These are phyloP conservation scores for Neocucurbitaria cava DNA, from an alignment of 2,329 filamentous ascomycete species.

Conservation along the genomic window DNA sequence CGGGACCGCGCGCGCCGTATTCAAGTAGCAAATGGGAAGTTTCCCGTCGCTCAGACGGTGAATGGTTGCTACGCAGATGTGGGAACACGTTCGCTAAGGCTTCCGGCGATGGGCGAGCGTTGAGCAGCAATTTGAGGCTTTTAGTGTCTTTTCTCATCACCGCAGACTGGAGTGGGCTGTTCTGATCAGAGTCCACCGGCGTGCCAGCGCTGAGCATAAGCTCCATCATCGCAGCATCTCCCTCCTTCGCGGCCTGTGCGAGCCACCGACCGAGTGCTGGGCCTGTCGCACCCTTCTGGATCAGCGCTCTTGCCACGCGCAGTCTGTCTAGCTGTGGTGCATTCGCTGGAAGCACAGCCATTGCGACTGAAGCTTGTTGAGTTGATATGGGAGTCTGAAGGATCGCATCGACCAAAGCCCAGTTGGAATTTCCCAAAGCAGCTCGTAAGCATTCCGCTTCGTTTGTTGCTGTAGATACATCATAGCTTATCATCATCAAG, in stretches of 20 bases:
- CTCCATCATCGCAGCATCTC: conserved; percentile 34
- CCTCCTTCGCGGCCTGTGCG: conserved; percentile 37
- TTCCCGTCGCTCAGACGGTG: conserved; percentile 30
- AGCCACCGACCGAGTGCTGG: conserved; percentile 36
- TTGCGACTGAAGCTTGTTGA: conserved; percentile 36
- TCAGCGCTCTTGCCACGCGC: conserved; percentile 30
- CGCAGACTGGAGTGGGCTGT: conserved; percentile 29
- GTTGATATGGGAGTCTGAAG: conserved; percentile 31
- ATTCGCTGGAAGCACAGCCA: conserved; percentile 29
- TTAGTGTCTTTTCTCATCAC: conserved; percentile 31
- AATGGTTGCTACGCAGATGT: conserved; percentile 26
- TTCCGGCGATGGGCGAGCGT: conserved; percentile 27
- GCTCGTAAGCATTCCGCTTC: conserved; percentile 39
- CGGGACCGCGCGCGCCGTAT: conserved; percentile 33
- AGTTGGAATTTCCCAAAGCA: conserved; percentile 38
- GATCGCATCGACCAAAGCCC: conserved; percentile 35
- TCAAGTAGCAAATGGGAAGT: conserved; percentile 31
- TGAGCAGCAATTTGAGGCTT: conserved; percentile 29
- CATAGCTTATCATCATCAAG: conserved; percentile 40
- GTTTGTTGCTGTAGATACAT: conserved; percentile 37
- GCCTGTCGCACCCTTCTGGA: conserved; percentile 38
- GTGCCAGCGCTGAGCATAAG: conserved; percentile 38
- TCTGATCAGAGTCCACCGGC: conserved; percentile 26
- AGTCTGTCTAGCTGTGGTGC: conserved; percentile 31
- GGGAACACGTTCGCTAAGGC: conserved; percentile 32